Evolutionary conservation across 1,284 basidiomycete species (phyloP).

Genomic region (Irpex rosettiformis): DNA sequence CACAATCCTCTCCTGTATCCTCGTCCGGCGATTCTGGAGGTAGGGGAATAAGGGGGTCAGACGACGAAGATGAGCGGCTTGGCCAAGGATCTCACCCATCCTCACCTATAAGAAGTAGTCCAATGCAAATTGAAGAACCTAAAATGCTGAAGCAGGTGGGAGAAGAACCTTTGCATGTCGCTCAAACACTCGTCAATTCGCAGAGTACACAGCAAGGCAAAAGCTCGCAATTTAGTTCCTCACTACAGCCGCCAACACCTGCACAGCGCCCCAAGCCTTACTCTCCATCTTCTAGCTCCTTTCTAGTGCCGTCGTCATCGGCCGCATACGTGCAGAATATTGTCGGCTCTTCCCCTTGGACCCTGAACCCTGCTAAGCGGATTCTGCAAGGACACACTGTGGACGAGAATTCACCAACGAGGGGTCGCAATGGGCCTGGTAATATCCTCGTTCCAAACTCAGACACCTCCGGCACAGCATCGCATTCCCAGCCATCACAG

Average conservation of each 20-base stretch:
- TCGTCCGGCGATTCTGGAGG: too few species aligned
- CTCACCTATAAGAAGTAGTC: neutral
- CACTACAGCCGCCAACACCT: conserved; percentile 32
- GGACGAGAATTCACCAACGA: neutral
- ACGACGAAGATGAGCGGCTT: too few species aligned
- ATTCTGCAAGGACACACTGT: neutral
- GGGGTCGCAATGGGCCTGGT: conserved; percentile 18
- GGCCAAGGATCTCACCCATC: neutral
- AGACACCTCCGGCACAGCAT: conserved; percentile 36
- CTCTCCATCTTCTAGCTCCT: neutral
- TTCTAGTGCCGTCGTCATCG: neutral
- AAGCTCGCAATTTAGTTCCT: neutral
- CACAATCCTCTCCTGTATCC: neutral
- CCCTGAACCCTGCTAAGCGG: neutral
- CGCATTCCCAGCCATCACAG: conserved; percentile 13
- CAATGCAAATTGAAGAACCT: neutral
- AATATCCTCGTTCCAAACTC: conserved; percentile 49
- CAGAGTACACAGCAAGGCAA: neutral
- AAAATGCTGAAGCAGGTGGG: neutral
- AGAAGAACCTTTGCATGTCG: neutral
- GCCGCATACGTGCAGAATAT: neutral
- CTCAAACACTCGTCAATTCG: neutral
- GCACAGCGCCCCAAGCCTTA: conserved; percentile 28
- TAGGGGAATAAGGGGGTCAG: too few species aligned
- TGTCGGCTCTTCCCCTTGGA: conserved; percentile 16